These are phyloP conservation scores for Wickerhamiella parazyma DNA, from an alignment of 805 yeast species.

Conservation along the genomic window DNA sequence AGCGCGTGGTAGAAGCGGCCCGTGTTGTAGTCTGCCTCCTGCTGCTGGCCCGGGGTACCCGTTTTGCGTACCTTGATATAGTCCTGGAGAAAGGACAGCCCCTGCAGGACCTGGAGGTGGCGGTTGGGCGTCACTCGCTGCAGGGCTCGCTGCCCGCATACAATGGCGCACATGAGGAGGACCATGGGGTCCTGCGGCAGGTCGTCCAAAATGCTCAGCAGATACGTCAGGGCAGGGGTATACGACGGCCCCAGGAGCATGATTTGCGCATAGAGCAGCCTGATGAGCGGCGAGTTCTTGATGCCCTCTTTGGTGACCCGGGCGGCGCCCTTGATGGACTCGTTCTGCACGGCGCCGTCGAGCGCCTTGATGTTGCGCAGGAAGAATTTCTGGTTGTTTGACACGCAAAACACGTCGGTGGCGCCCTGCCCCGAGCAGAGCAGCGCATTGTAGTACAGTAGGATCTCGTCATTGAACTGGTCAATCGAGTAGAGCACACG, in stretches of 20 bases:
- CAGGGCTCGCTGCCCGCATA: slow-evolving; percentile 80
- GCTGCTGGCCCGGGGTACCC: slow-evolving; percentile 27
- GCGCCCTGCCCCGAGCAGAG: slow-evolving; percentile 49
- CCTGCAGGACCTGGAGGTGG: slow-evolving; percentile 79
- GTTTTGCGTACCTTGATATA: slow-evolving; percentile 41
- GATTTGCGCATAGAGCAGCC: slow-evolving; percentile 67
- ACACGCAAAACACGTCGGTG: slow-evolving; percentile 50
- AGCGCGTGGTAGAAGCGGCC: slow-evolving; percentile 77
- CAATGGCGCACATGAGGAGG: slow-evolving; percentile 57
- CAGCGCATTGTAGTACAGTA: slow-evolving; percentile 52
- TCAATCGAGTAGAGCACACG: slow-evolving; percentile 51
- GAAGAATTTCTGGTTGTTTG: slow-evolving; percentile 80
- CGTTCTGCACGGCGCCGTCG: slow-evolving; percentile 49
- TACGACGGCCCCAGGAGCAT: slow-evolving; percentile 73
- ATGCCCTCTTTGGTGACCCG: slow-evolving; percentile 32
- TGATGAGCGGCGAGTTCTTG: slow-evolving; percentile 42
- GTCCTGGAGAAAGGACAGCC: slow-evolving; percentile 62
- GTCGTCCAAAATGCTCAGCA: slow-evolving; percentile 53
- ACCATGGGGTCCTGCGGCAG: slow-evolving; percentile 68
- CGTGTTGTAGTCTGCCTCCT: slow-evolving; percentile 70
- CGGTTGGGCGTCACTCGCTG: slow-evolving; percentile 78
- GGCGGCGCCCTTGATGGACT: slow-evolving; percentile 64
- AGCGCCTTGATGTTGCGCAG: slow-evolving; percentile 80
- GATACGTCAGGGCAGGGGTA: slow-evolving; percentile 66
- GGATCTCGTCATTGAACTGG: slow-evolving; percentile 61